phyloP scores from a whole-genome alignment of 805 yeast genomes.

The Starmerella bacillaris region DNA sequence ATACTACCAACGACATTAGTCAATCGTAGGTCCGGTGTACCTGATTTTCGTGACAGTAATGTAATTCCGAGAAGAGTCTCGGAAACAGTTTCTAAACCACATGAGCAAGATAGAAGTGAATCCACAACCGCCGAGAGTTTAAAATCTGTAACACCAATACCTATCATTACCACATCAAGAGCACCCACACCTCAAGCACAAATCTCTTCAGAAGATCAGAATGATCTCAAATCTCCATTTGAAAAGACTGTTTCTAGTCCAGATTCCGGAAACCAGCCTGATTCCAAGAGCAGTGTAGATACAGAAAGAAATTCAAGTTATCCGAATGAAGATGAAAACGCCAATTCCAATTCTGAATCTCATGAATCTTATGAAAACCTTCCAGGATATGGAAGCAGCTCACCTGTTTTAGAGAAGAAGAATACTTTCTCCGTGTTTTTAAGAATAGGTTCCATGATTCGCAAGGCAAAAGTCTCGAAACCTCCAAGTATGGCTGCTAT shows the following conservation, averaged over 20 bases:
- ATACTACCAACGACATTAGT: constrained; percentile 14
- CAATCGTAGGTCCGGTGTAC: constrained; percentile 11
- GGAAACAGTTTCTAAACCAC: too few species aligned
- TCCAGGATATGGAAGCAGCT: too few species aligned
- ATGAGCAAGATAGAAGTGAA: too few species aligned
- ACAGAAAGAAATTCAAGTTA: too few species aligned
- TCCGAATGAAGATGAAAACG: too few species aligned
- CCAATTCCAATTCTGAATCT: too few species aligned
- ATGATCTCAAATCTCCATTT: too few species aligned
- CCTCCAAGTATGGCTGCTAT: constrained; percentile 17
- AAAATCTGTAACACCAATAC: too few species aligned
- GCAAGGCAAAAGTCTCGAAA: constrained; percentile 12
- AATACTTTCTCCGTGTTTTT: constrained; percentile 18
- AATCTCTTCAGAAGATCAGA: too few species aligned
- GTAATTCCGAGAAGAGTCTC: constrained; percentile 3
- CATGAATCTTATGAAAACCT: too few species aligned
- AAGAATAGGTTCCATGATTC: constrained; percentile 20
- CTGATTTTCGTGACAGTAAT: constrained; percentile 15
- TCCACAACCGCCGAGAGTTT: too few species aligned
- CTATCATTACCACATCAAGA: background rate
- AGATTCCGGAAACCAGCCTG: background rate
- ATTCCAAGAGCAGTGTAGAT: background rate
- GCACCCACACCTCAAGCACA: too few species aligned
- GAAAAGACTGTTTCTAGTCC: background rate
- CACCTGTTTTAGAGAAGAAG: background rate